A percentile compares a stretch with the other conserved stretches of the same genome.
phyloP scores from a whole-genome alignment of 2,329 filamentous ascomycete species.

The Chaetomium globosum region DNA sequence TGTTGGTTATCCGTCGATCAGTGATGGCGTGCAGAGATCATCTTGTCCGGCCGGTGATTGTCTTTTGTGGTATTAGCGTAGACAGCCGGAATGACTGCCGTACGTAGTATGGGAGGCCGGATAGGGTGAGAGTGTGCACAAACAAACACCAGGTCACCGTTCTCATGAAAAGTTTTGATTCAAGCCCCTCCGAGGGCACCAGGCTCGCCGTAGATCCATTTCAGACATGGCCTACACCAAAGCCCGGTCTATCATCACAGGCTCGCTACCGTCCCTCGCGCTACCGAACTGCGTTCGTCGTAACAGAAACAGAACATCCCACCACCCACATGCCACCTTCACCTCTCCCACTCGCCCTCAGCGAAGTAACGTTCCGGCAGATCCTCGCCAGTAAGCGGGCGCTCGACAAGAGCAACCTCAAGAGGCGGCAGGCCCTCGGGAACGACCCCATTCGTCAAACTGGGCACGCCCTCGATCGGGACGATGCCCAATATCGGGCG shows the following conservation, averaged over 20 bases:
- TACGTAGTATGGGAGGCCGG: neutral
- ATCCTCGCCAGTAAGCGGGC: conserved; percentile 81
- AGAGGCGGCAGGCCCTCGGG: conserved; percentile 44
- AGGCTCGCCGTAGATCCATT: conserved; percentile 9
- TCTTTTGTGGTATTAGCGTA: neutral
- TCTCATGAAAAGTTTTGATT: neutral
- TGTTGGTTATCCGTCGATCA: neutral
- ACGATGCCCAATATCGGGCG: conserved; percentile 81
- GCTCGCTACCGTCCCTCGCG: conserved; percentile 3
- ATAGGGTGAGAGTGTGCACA: neutral
- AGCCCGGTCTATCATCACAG: conserved; percentile 5
- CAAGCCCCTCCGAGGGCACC: neutral
- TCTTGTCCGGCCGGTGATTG: neutral
- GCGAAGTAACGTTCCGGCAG: conserved; percentile 71
- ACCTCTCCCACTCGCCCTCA: conserved; percentile 56
- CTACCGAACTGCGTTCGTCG: neutral
- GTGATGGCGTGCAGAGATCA: neutral
- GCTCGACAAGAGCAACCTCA: conserved; percentile 86
- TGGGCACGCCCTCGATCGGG: conserved; percentile 44
- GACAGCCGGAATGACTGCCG: neutral
- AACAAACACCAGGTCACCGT: neutral
- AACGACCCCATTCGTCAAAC: conserved; percentile 38
- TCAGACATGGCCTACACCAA: conserved; percentile 12
- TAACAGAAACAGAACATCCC: neutral
- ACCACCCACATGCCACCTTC: neutral